Evolutionary conservation across 2,329 filamentous ascomycete species (phyloP).

Genomic region (Aspergillus hiratsukae): DNA sequence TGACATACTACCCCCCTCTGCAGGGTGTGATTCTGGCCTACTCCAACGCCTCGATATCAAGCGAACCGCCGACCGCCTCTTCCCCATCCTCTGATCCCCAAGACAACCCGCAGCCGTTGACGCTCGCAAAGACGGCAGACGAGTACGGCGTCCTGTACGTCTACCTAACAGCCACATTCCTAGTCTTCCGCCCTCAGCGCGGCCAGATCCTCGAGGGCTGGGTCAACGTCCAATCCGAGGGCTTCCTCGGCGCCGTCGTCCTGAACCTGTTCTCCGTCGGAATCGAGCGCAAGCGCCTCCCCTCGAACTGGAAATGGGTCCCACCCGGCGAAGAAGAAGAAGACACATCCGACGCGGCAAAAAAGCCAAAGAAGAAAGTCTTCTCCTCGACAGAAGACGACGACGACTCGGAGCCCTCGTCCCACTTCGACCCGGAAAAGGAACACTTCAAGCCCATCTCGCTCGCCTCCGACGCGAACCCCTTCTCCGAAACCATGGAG

Average conservation of each 20-base stretch:
- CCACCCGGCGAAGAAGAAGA: slow-evolving; percentile 47
- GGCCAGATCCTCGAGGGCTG: slow-evolving; percentile 73
- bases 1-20: slow-evolving; percentile 59
- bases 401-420: slow-evolving; percentile 21
- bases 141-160: slow-evolving; percentile 84
- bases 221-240: slow-evolving; percentile 81
- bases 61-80: slow-evolving; percentile 37
- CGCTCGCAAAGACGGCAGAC: slow-evolving; percentile 51
- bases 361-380: slow-evolving; percentile 9
- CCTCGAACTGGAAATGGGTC: slow-evolving; percentile 75
- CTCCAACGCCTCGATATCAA: slow-evolving; percentile 41
- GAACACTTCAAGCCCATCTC: slow-evolving; percentile 38
- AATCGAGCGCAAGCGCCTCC: slow-evolving; percentile 72
- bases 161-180: slow-evolving; percentile 83
- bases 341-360: slow-evolving; percentile 6
- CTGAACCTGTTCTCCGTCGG: slow-evolving; percentile 90
- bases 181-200: slow-evolving; percentile 72
- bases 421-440: slow-evolving; percentile 33
- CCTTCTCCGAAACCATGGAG: slow-evolving; percentile 18
- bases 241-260: slow-evolving; percentile 82
- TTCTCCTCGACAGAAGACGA: slow-evolving; percentile 21
- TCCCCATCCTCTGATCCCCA: slow-evolving; percentile 21
- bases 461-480: slow-evolving; percentile 29
- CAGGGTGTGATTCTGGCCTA: slow-evolving; percentile 56
- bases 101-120: slow-evolving; percentile 36